Evolutionary conservation across 2,329 filamentous ascomycete genomes (phyloP).

Genomic region (Didymella segeticola): DNA sequence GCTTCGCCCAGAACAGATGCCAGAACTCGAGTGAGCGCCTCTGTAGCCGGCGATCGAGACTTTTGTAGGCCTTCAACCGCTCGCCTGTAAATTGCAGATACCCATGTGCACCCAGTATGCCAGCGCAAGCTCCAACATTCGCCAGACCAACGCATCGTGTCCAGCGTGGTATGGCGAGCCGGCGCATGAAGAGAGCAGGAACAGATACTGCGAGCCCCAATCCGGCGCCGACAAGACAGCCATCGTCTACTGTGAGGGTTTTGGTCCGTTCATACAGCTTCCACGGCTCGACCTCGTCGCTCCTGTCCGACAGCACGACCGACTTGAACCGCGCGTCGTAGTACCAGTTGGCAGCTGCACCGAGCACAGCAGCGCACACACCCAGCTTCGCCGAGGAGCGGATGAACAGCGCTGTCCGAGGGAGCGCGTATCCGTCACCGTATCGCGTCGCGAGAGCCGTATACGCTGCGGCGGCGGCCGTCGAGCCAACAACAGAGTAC

Average conservation of each 20-base stretch:
- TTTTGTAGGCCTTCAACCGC: conserved; percentile 30
- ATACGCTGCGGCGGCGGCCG: conserved; percentile 34
- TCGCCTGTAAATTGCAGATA: conserved; percentile 40
- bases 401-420: conserved; percentile 30
- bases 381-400: conserved; percentile 32
- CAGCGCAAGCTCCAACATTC: conserved; percentile 34
- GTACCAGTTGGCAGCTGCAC: conserved; percentile 35
- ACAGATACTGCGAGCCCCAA: conserved; percentile 32
- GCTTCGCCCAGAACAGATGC: conserved; percentile 34
- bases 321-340: conserved; percentile 31
- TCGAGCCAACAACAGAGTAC: conserved; percentile 34
- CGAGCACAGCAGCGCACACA: conserved; percentile 26
- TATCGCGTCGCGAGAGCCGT: conserved; percentile 30
- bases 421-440: conserved; percentile 16
- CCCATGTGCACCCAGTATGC: conserved; percentile 30
- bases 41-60: conserved; percentile 23
- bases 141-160: conserved; percentile 32
- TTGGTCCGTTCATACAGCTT: conserved; percentile 36
- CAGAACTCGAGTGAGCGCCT: conserved; percentile 34
- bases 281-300: conserved; percentile 21
- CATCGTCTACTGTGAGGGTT: conserved; percentile 37
- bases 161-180: conserved; percentile 31
- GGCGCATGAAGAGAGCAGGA: conserved; percentile 29
- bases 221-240: conserved; percentile 30
- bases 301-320: conserved; percentile 18